Conservation (phyloP, 495 filamentous ascomycete genomes). For the Saxophila tyrrhenica region DNA sequence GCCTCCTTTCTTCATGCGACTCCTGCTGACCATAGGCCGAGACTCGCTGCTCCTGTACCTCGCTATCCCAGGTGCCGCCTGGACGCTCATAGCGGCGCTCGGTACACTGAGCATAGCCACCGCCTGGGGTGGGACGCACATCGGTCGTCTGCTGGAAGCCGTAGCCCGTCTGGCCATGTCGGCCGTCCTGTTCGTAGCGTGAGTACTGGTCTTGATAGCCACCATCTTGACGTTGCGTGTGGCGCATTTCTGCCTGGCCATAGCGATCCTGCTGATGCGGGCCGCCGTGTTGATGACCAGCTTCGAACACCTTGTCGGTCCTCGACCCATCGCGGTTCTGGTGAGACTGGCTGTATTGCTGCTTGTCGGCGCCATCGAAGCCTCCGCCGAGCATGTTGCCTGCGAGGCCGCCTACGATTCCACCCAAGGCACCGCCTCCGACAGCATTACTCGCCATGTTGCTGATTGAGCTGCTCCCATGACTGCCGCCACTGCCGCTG, state of each 20-base stretch:
- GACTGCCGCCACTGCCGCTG: conserved; percentile 20
- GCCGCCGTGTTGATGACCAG: conserved; percentile 26
- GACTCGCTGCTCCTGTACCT: conserved; percentile 22
- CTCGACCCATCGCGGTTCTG: conserved; percentile 34
- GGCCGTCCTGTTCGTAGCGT: conserved; percentile 25
- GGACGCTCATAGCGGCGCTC: conserved; percentile 21
- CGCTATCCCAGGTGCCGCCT: conserved; percentile 19
- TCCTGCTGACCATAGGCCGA: conserved; percentile 20
- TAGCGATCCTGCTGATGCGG: conserved; percentile 31
- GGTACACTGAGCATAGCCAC: conserved; percentile 24
- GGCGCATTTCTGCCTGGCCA: conserved; percentile 37
- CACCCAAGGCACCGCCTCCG: conserved; percentile 33
- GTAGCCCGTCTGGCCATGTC: conserved; percentile 16
- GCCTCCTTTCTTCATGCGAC: conserved; percentile 18
- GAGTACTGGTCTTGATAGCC: conserved; percentile 36
- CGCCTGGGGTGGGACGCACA: conserved; percentile 9
- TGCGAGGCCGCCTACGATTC: conserved; percentile 37
- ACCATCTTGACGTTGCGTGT: conserved; percentile 35
- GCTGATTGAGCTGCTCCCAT: conserved; percentile 22
- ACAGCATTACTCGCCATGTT: conserved; percentile 27
- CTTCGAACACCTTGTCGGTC: conserved; percentile 33
- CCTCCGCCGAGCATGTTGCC: conserved; percentile 27
- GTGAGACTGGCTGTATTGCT: conserved; percentile 30
- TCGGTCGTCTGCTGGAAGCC: conserved; percentile 22
- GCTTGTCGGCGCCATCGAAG: conserved; percentile 33